These are phyloP conservation scores for Achlya hypogyna DNA, from an alignment of 352 stramenopile species.

Conservation along the genomic window DNA sequence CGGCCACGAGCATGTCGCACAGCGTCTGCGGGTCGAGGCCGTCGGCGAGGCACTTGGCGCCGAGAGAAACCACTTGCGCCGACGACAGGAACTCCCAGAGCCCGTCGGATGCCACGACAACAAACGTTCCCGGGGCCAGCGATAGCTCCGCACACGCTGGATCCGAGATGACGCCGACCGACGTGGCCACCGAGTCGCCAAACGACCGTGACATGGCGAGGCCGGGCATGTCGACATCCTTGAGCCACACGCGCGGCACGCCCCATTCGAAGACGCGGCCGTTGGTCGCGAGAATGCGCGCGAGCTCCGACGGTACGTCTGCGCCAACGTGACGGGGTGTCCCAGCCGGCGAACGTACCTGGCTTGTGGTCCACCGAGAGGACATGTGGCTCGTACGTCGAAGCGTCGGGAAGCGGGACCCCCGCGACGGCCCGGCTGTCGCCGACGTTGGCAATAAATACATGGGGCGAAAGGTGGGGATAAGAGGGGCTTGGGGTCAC, in stretches of 20 bases:
- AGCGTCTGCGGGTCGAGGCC: constrained; percentile 49
- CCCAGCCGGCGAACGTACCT: not conserved
- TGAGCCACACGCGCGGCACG: constrained; percentile 68
- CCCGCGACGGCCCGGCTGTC: constrained; percentile 51
- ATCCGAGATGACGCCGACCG: constrained; percentile 61
- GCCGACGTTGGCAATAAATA: constrained; percentile 67
- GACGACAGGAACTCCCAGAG: constrained; percentile 80
- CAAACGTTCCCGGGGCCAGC: constrained; percentile 38
- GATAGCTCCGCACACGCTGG: constrained; percentile 35
- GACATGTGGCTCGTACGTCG: constrained; percentile 39
- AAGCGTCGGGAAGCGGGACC: constrained; percentile 31
- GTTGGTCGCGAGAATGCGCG: constrained; percentile 56
- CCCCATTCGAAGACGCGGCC: constrained; percentile 79
- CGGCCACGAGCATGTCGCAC: constrained; percentile 54
- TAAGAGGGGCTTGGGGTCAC: constrained; percentile 20
- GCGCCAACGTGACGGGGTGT: not conserved
- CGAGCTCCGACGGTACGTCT: constrained; percentile 37
- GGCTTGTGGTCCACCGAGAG: constrained; percentile 79
- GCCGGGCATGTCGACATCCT: constrained; percentile 77
- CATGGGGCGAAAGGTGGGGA: constrained; percentile 21
- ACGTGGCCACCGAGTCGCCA: constrained; percentile 69
- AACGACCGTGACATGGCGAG: constrained; percentile 79
- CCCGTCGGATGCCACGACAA: constrained; percentile 67
- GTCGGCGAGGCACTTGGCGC: constrained; percentile 39
- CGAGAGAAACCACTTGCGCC: constrained; percentile 59